Evolutionary conservation across 2,329 filamentous ascomycete species (phyloP).

Genomic region (Colletotrichum sp.): DNA sequence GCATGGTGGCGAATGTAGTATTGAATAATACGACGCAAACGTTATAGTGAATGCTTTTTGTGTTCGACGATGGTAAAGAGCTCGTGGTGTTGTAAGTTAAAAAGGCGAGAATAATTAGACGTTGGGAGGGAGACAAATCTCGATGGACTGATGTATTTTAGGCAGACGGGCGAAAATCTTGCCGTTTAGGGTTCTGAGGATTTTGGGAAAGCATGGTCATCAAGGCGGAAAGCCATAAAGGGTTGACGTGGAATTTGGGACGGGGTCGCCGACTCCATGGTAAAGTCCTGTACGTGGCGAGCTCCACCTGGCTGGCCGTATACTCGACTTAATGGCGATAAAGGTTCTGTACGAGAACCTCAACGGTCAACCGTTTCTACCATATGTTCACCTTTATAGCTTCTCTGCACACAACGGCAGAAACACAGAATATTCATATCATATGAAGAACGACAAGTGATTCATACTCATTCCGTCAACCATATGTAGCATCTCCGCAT

Average conservation of each 20-base stretch:
- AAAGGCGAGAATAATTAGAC: background rate
- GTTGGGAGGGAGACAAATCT: background rate
- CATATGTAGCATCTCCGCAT: accelerated
- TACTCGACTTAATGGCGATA: background rate
- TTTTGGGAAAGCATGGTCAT: background rate
- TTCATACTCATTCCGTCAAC: background rate
- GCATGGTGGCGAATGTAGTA: background rate
- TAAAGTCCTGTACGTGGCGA: background rate
- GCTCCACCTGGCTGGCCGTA: background rate
- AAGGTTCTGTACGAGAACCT: background rate
- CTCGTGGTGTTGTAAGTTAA: background rate
- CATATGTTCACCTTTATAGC: background rate
- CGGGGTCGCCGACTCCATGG: background rate
- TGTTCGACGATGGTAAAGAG: background rate
- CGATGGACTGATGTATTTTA: background rate
- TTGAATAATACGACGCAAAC: background rate
- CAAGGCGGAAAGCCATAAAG: background rate
- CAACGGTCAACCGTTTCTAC: background rate
- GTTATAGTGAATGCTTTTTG: background rate
- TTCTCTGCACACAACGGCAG: background rate
- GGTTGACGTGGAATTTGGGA: background rate
- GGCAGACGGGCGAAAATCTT: background rate
- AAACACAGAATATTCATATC: background rate
- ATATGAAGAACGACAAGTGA: background rate
- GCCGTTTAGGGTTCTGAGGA: accelerated